Conservation (phyloP, 1,284 basidiomycete species). For the Boletus semigastroideus region DNA sequence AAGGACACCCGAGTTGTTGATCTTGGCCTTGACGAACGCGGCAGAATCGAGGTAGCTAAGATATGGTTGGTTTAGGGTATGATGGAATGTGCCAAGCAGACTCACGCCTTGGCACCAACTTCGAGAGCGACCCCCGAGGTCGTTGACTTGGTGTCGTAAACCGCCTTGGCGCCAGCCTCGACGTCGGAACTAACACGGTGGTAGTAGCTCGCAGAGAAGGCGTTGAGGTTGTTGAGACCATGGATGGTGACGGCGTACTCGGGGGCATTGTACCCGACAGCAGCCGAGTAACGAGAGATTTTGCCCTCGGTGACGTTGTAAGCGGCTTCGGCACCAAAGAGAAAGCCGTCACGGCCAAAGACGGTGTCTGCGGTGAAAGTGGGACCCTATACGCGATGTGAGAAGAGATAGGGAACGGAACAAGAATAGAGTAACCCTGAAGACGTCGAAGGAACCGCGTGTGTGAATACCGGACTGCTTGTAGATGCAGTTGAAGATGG, state of each 20-base stretch:
- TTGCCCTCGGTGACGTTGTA: slow-evolving; percentile 97
- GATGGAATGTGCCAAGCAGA: slow-evolving; percentile 12
- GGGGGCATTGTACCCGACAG: slow-evolving; percentile 92
- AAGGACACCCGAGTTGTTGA: slow-evolving; percentile 94
- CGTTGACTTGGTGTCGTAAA: slow-evolving; percentile 94
- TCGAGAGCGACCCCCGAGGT: slow-evolving; percentile 89
- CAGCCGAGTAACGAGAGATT: slow-evolving; percentile 90
- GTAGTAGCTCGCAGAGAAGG: slow-evolving; percentile 97
- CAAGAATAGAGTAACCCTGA: slow-evolving; percentile 68
- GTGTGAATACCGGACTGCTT: slow-evolving; percentile 97
- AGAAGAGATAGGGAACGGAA: slow-evolving; percentile 1
- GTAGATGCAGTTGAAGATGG: slow-evolving; percentile 84
- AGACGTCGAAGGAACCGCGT: slow-evolving; percentile 88
- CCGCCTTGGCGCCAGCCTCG: slow-evolving; percentile 97
- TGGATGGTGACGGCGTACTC: slow-evolving; percentile 97
- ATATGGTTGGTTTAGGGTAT: background rate
- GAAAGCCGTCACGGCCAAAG: slow-evolving; percentile 96
- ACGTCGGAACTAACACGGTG: slow-evolving; percentile 95
- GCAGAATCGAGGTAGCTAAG: slow-evolving; percentile 84
- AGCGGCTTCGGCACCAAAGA: slow-evolving; percentile 92
- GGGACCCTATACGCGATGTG: slow-evolving; percentile 65
- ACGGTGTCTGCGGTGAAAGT: slow-evolving; percentile 97
- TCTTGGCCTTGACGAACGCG: slow-evolving; percentile 97
- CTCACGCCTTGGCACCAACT: slow-evolving; percentile 93
- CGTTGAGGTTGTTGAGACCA: slow-evolving; percentile 92